These are phyloP conservation scores for Gaultheria prostrata DNA, from an alignment of 148 eudicot genomes.

Conservation along the genomic window DNA sequence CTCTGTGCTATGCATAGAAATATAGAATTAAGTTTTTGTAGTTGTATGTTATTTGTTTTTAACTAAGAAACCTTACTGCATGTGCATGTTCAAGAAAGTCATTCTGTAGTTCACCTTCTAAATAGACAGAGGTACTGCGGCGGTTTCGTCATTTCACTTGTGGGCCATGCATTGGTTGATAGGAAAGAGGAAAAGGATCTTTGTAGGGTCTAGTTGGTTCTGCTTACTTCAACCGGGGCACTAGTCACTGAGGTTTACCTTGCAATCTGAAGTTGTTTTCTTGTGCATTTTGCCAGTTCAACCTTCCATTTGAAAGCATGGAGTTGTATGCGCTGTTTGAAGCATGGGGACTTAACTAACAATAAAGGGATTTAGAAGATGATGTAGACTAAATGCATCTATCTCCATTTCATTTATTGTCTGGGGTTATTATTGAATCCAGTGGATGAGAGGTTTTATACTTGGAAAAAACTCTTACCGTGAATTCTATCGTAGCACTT, in stretches of 20 bases:
- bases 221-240: not conserved
- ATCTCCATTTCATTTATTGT: not conserved
- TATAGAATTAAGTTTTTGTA: not conserved
- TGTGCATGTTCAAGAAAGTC: not conserved
- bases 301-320: conserved; percentile 1
- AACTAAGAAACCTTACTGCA: not conserved
- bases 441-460: not conserved
- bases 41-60: not conserved
- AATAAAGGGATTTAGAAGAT: not conserved
- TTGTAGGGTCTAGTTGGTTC: not conserved
- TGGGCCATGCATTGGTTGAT: not conserved
- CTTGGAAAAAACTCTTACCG: conserved; percentile 39
- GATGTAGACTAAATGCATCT: not conserved
- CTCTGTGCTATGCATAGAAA: not conserved
- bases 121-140: not conserved
- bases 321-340: not conserved
- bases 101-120: not conserved
- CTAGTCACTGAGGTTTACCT: not conserved
- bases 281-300: conserved; percentile 9
- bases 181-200: not conserved
- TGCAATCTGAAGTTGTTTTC: not conserved
- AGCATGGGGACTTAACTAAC: not conserved
- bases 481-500: conserved; percentile 65
- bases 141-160: not conserved
- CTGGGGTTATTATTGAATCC: not conserved